These are phyloP conservation scores for Neofusicoccum sp. DNA, from an alignment of 2,329 filamentous ascomycete genomes.

Conservation along the genomic window DNA sequence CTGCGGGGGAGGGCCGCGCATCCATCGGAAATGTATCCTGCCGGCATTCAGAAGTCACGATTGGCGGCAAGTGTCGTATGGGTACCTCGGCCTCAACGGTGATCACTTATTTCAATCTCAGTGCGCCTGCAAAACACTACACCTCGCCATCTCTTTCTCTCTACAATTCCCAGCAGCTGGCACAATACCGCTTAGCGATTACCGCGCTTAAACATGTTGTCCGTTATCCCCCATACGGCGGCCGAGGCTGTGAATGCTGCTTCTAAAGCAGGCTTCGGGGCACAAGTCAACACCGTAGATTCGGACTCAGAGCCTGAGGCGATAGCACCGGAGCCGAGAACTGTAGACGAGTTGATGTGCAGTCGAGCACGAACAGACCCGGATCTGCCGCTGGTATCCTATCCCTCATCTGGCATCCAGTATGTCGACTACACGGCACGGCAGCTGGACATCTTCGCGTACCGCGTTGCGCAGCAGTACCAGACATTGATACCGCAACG, in stretches of 20 bases:
- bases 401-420: slow-evolving; percentile 47
- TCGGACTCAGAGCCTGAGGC: slow-evolving; percentile 5
- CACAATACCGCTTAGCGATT: not conserved
- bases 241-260: not conserved
- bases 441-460: slow-evolving; percentile 49
- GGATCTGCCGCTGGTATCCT: slow-evolving; percentile 45
- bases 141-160: not conserved
- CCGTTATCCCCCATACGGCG: not conserved
- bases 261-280: slow-evolving; percentile 3
- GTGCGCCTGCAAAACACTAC: not conserved
- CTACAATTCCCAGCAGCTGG: not conserved
- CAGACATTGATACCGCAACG: slow-evolving; percentile 1
- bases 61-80: not conserved
- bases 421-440: slow-evolving; percentile 53
- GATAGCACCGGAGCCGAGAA: slow-evolving; percentile 25
- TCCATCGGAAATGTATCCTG: not conserved
- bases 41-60: not conserved
- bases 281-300: not conserved
- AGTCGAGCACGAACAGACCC: slow-evolving; percentile 40
- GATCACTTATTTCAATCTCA: slow-evolving; percentile 1
- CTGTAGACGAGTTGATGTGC: slow-evolving; percentile 45
- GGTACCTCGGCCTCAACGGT: not conserved
- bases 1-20: not conserved
- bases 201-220: not conserved
- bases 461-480: slow-evolving; percentile 24